A percentile compares a stretch with the other conserved stretches of the same genome.
Conservation (phyloP, 768 basidiomycete genomes). For the Solioccasus polychromus region DNA sequence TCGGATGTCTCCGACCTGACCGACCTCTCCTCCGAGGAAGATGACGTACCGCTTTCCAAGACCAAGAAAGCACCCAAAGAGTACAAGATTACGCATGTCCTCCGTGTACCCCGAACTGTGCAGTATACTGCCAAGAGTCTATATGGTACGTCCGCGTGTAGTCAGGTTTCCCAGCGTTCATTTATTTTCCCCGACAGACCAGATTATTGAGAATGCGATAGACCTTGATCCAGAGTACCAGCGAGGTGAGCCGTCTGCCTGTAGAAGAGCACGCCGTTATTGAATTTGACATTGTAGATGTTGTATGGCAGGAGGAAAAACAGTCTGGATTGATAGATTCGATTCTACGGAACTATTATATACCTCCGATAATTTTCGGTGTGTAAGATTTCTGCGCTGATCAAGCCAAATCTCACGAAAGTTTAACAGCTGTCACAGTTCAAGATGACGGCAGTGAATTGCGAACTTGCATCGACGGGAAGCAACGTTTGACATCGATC, state of each 20-base stretch:
- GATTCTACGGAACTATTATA: slow-evolving; percentile 58
- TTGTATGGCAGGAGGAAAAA: slow-evolving; percentile 65
- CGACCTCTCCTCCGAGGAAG: slow-evolving; percentile 43
- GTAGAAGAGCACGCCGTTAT: neutral
- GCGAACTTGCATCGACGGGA: slow-evolving; percentile 67
- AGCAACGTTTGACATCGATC: slow-evolving; percentile 68
- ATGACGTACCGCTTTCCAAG: slow-evolving; percentile 29
- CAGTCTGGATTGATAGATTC: slow-evolving; percentile 65
- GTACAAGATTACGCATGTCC: slow-evolving; percentile 29
- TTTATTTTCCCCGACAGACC: slow-evolving; percentile 35
- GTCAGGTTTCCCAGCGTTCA: neutral
- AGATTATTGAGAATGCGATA: slow-evolving; percentile 44
- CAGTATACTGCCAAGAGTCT: slow-evolving; percentile 43
- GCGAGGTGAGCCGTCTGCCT: slow-evolving; percentile 40
- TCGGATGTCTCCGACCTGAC: slow-evolving; percentile 48
- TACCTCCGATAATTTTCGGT: slow-evolving; percentile 70
- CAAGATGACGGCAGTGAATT: slow-evolving; percentile 41
- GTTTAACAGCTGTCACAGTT: slow-evolving; percentile 35
- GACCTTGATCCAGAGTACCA: slow-evolving; percentile 68
- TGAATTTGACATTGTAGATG: slow-evolving; percentile 36
- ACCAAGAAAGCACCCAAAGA: slow-evolving; percentile 28
- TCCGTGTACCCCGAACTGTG: slow-evolving; percentile 38
- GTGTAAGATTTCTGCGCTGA: slow-evolving; percentile 8
- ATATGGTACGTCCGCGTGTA: slow-evolving; percentile 35
- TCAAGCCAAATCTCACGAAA: slow-evolving; percentile 1